Percentiles rank a stretch among this genome's conserved stretches.
These are phyloP conservation scores for Paecilomyces fulvus DNA, from an alignment of 2,329 filamentous ascomycete genomes.

Conservation along the genomic window DNA sequence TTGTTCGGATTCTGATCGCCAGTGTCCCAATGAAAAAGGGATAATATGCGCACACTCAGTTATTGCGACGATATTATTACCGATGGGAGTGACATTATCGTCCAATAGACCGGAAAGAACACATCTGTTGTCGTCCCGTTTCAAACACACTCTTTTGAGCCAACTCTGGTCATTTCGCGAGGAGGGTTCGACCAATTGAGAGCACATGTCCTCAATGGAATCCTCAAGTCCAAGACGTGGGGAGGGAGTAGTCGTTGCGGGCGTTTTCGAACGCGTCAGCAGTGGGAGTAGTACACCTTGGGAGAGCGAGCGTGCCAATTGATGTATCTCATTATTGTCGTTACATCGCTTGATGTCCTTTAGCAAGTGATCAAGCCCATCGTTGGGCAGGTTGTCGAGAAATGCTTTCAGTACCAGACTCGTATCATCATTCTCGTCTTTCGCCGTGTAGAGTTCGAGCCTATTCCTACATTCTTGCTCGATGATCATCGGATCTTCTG, in stretches of 20 bases:
- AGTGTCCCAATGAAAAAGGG: background rate
- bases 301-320: background rate
- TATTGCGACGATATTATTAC: too few species aligned
- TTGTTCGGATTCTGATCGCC: background rate
- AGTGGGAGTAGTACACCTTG: background rate
- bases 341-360: background rate
- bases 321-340: background rate
- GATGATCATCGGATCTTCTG: too few species aligned
- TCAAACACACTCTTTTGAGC: too few species aligned
- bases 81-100: too few species aligned
- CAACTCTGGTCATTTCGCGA: background rate
- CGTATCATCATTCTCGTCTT: background rate
- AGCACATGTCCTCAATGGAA: too few species aligned
- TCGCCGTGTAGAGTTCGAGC: background rate
- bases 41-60: background rate
- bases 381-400: background rate
- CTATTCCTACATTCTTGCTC: background rate
- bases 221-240: too few species aligned
- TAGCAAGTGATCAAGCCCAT: background rate
- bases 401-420: background rate
- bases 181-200: too few species aligned
- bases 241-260: background rate
- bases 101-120: background rate
- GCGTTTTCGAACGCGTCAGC: background rate
- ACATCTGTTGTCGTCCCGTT: background rate